phyloP scores from a whole-genome alignment of 2,329 filamentous ascomycete species.

The Venturia effusa region DNA sequence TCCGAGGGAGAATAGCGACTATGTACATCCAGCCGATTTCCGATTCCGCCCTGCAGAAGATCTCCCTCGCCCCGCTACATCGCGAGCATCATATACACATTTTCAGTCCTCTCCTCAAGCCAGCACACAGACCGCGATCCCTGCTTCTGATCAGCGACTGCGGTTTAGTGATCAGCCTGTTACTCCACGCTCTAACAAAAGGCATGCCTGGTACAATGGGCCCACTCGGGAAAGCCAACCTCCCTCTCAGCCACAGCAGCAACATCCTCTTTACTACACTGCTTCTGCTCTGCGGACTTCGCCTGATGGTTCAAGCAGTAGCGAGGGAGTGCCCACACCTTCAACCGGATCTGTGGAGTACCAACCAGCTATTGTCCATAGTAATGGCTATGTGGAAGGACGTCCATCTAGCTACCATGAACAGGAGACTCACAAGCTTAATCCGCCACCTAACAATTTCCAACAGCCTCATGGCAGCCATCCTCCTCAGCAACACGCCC shows the following conservation, averaged over 20 bases:
- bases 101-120: background rate
- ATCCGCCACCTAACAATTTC: background rate
- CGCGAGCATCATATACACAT: background rate
- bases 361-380: conserved; percentile 42
- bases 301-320: conserved; percentile 44
- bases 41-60: background rate
- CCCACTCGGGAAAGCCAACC: conserved; percentile 24
- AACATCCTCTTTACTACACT: conserved; percentile 14
- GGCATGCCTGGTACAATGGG: conserved; percentile 63
- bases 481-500: background rate
- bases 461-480: background rate
- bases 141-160: conserved; percentile 19
- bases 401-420: conserved; percentile 25
- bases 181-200: conserved; percentile 50
- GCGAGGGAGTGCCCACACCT: conserved; percentile 43
- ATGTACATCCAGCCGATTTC: background rate
- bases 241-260: conserved; percentile 13
- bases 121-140: conserved; percentile 17
- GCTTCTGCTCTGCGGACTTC: conserved; percentile 35
- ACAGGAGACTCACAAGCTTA: conserved; percentile 15
- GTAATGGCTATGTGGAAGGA: conserved; percentile 36
- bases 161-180: conserved; percentile 30
- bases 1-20: background rate
- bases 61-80: conserved; percentile 1
- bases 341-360: conserved; percentile 39